Base-by-base conservation (phyloP, 257 asterid species). In the Paulownia fortunei region DNA sequence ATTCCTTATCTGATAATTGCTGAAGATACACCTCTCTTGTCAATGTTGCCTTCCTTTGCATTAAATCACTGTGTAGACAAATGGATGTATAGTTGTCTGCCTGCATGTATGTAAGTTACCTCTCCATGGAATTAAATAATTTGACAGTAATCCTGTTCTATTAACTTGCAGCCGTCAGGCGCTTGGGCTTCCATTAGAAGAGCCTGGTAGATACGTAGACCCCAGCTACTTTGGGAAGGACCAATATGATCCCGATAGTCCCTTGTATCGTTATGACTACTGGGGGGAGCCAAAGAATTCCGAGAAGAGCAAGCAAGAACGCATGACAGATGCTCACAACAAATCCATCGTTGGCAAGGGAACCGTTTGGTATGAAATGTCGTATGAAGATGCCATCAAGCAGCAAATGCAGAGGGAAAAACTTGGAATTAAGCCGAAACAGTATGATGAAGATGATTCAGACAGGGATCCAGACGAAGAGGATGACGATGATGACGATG, bases 261-360 rank as follows among this genome's bases (percentile, higher is more conserved):
- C 97, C 7, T 73, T 95, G 70, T 95, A 92, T 47, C 97, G 97
- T 19, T 93, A 90, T 19, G 99, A 95, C 83, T 95, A 95, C 86
- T 95, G 99, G 99, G 99, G 99, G 2, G 99, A 95, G 74, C 99
- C 99, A 37, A 95, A 95, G 92, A 95, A 95, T 83, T 95, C 99
- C 0, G 99, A 95, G 72, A 91, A 88, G 90, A 94, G 97, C 82
- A 92, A 89, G 88, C 97, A 92, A 80, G 97, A 88, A 21, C 91
- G 98, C 49, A 76, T 87, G 85, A 88, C 88, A 0, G 97, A 94
- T 62, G 94, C 94, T 34, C 98, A 95, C 89, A 95, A 95, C 86
- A 95, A 90, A 86, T 87, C 97, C 36, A 91, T 95, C 5, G 91
- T 95, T 27, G 99, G 99, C 15, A 95, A 91, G 60, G 98, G 98